These are phyloP conservation scores for Phytophthora multivora DNA, from an alignment of 352 stramenopile genomes.

Conservation along the genomic window DNA sequence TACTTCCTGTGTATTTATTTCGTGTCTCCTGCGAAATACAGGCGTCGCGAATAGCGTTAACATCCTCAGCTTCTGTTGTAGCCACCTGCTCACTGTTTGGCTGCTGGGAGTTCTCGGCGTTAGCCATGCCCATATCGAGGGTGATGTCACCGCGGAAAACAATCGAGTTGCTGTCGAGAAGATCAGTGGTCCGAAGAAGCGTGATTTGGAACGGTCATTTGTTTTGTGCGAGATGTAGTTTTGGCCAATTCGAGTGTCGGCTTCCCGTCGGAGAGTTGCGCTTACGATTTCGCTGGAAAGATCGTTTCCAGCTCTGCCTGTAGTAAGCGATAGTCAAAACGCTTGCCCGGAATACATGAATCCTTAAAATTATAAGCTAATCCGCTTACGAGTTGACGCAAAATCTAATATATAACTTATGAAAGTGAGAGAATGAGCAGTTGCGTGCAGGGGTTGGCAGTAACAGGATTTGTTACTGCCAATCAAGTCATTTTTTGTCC, in stretches of 20 bases:
- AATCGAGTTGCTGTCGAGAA: neutral
- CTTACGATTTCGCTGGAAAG: neutral
- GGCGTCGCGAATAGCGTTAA: neutral
- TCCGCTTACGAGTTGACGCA: neutral
- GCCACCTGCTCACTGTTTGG: no score
- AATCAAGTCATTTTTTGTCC: no score
- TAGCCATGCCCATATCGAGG: no score
- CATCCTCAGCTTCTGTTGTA: neutral
- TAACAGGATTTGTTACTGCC: no score
- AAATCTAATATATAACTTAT: neutral
- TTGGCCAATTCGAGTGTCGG: neutral
- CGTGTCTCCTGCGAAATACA: neutral
- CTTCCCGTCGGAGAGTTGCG: neutral
- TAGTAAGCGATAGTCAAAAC: neutral
- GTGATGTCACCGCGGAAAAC: no score
- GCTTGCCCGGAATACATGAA: no score
- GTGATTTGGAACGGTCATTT: no score
- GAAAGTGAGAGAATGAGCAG: neutral
- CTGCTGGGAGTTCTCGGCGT: no score
- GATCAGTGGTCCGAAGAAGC: no score
- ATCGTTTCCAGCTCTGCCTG: neutral
- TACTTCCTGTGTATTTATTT: neutral
- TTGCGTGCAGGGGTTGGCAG: no score
- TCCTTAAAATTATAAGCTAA: neutral
- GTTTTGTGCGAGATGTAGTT: neutral